Percentiles rank a stretch among this genome's conserved stretches.
phyloP scores from a whole-genome alignment of 1,284 basidiomycete genomes.

The Heterobasidion annosum region DNA sequence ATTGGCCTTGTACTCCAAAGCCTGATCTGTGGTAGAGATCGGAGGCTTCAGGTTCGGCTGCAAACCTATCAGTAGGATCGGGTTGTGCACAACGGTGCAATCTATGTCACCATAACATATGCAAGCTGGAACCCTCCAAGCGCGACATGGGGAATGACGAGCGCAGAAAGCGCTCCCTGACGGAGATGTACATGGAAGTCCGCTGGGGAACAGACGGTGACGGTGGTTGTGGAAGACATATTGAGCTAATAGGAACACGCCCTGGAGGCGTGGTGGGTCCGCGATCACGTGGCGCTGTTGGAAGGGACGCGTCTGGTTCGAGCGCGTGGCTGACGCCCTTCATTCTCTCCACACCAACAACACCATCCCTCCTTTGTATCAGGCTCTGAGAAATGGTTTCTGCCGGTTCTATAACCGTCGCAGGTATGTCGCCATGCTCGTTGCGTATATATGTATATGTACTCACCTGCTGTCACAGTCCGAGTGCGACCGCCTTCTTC shows the following conservation, averaged over 20 bases:
- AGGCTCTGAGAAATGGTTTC: constrained; percentile 49
- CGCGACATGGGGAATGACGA: constrained; percentile 88
- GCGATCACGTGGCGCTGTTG: not conserved
- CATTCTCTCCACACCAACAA: not conserved
- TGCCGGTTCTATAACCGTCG: constrained; percentile 81
- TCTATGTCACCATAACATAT: constrained; percentile 84
- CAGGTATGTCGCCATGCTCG: constrained; percentile 39
- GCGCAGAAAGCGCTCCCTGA: constrained; percentile 73
- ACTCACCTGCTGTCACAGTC: constrained; percentile 37
- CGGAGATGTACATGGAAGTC: constrained; percentile 98
- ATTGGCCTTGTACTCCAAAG: constrained; percentile 71
- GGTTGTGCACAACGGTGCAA: constrained; percentile 1
- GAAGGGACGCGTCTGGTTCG: not conserved
- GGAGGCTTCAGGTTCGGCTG: constrained; percentile 95
- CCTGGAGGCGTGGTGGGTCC: not conserved
- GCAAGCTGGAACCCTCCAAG: constrained; percentile 86
- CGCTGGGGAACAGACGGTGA: constrained; percentile 65
- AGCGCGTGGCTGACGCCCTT: not conserved
- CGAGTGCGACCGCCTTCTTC: constrained; percentile 84
- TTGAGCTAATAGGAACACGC: not conserved
- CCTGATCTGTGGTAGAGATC: constrained; percentile 78
- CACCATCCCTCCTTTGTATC: constrained; percentile 2
- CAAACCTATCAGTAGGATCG: constrained; percentile 1
- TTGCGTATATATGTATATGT: not conserved
- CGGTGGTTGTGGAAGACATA: constrained; percentile 20